phyloP scores from a whole-genome alignment of 2,329 filamentous ascomycete genomes.

The Nannizzia gypsea region DNA sequence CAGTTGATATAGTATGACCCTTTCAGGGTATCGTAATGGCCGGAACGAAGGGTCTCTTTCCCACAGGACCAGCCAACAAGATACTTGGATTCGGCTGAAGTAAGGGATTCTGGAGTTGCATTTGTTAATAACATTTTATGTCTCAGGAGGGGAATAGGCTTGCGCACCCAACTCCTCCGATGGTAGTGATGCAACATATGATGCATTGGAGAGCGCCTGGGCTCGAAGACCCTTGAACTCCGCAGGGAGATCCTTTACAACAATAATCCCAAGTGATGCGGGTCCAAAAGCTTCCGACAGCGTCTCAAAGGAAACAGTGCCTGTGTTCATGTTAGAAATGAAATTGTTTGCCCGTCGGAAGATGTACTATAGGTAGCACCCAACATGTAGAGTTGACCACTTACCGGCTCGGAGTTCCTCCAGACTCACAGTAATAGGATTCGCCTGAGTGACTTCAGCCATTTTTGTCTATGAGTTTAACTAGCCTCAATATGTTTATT shows the following conservation, averaged over 20 bases:
- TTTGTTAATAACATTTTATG: constrained; percentile 37
- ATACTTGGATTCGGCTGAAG: constrained; percentile 42
- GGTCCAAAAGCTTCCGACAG: constrained; percentile 68
- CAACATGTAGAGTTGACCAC: constrained; percentile 27
- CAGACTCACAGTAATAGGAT: constrained; percentile 39
- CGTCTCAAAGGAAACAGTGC: constrained; percentile 33
- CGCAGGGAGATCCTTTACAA: constrained; percentile 74
- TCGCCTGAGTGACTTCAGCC: constrained; percentile 12
- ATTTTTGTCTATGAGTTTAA: background rate
- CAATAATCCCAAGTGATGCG: constrained; percentile 76
- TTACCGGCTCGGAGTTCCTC: constrained; percentile 30
- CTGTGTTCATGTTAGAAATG: constrained; percentile 10
- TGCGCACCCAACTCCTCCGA: constrained; percentile 54
- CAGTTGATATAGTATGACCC: constrained; percentile 55
- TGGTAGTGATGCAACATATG: constrained; percentile 74
- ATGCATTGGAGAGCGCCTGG: constrained; percentile 70
- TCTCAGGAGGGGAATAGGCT: constrained; percentile 23
- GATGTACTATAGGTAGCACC: background rate
- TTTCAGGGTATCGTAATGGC: constrained; percentile 51
- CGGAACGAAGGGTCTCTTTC: constrained; percentile 51
- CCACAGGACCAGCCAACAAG: constrained; percentile 54
- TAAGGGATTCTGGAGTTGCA: constrained; percentile 28
- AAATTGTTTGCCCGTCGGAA: background rate
- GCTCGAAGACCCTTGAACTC: constrained; percentile 61
- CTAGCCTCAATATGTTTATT: background rate